Evolutionary conservation across 495 filamentous ascomycete genomes (phyloP), one percentile per base, ranked within the genome.

Genomic region (Aspergillus indologenus): DNA sequence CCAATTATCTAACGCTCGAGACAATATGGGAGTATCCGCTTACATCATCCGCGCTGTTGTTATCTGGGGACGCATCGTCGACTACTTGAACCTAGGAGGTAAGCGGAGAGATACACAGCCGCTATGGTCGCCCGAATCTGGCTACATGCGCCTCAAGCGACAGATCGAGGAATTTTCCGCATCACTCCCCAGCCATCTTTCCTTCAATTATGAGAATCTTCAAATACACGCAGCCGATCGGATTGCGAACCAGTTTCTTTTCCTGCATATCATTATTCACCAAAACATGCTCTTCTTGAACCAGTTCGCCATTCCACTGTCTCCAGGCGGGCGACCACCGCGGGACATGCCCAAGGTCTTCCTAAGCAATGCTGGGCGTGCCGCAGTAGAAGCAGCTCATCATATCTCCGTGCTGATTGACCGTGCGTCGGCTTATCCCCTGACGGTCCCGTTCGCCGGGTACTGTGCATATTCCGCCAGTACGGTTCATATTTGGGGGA

Each of bases 401-500:
- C 82, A 90, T 58, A 91, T 97, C 45, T 96, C 94, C 0, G 81
- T 85, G 22, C 75, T 98, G 50, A 81, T 97, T 50, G 87, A 89
- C 62, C 89, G 91, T 54, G 85, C 88, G 31, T 87, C 88, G 60
- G 84, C 87, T 34, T 85, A 95, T 70, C 84, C 86, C 53, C 85
- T 96, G 23, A 87, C 90, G 6, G 93, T 92, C 17, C 93, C 94
- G 3, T 98, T 97, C 68, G 87, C 90, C 1, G 93, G 94, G 0
- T 98, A 98, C 67, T 95, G 90, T 65, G 92, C 94, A 19, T 98
- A 96, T 65, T 81, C 90, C 21, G 90, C 92, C 3, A 94, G 90
- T 59, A 95, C 90, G 6, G 89, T 97, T 23, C 94, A 98, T 64
- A 87, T 98, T 52, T 90, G 89, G 73, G 91, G 91, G 9, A 90